Percentiles rank a stretch among this genome's conserved stretches.
Conservation (phyloP, 306 rosid species). For the Gleditsia sinensis region DNA sequence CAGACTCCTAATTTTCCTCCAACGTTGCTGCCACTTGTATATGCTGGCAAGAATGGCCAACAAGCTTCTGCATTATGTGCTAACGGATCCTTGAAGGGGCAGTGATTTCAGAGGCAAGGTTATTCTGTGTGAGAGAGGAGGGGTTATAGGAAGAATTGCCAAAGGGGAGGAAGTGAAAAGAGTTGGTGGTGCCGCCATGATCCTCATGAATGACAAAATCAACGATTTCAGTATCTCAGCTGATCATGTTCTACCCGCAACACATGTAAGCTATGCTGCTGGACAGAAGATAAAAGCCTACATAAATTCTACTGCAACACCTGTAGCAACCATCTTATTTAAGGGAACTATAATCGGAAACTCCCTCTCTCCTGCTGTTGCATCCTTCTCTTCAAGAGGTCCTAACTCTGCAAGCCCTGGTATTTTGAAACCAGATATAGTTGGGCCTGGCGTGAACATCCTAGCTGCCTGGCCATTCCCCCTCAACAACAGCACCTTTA, state of each 20-base stretch:
- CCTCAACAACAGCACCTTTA: slow-evolving; percentile 38
- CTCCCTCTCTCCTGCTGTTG: slow-evolving; percentile 50
- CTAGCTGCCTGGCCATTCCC: slow-evolving; percentile 78
- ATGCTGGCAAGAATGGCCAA: slow-evolving; percentile 59
- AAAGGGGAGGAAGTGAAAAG: slow-evolving; percentile 71
- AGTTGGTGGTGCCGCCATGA: slow-evolving; percentile 69
- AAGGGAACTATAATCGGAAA: slow-evolving; percentile 61
- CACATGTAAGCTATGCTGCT: slow-evolving; percentile 58
- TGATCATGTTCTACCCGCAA: slow-evolving; percentile 72
- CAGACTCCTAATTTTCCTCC: slow-evolving; percentile 49
- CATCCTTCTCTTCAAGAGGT: slow-evolving; percentile 80
- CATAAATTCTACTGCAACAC: slow-evolving; percentile 58
- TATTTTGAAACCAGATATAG: slow-evolving; percentile 75
- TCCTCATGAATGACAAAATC: slow-evolving; percentile 54
- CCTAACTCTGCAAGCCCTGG: slow-evolving; percentile 71
- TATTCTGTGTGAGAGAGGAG: slow-evolving; percentile 71
- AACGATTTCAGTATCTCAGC: slow-evolving; percentile 52
- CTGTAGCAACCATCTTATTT: slow-evolving; percentile 62
- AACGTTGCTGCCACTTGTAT: slow-evolving; percentile 46
- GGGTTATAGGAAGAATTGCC: slow-evolving; percentile 52
- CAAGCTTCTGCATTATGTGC: slow-evolving; percentile 51
- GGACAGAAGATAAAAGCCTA: slow-evolving; percentile 62
- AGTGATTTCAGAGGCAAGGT: slow-evolving; percentile 51
- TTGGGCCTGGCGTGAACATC: slow-evolving; percentile 67
- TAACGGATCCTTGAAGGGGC: slow-evolving; percentile 49